Percentiles rank a stretch among this genome's conserved stretches.
phyloP scores from a whole-genome alignment of 2,329 filamentous ascomycete genomes.

The Diaporthe humulicola region DNA sequence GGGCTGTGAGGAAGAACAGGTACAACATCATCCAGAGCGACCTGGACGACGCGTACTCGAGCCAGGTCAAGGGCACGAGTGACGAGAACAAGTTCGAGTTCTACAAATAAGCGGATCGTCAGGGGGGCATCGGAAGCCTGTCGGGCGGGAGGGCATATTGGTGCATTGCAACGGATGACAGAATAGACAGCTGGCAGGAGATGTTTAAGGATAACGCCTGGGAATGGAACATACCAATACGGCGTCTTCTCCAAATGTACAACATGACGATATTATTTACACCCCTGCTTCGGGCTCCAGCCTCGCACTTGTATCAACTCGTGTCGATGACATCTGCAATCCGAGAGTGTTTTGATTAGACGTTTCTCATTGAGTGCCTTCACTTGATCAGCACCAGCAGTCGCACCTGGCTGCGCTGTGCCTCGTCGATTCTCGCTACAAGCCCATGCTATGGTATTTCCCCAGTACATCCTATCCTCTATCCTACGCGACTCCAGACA shows the following conservation, averaged over 20 bases:
- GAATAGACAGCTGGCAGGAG: conserved; percentile 1
- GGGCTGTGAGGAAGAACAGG: conserved; percentile 95
- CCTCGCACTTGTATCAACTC: neutral
- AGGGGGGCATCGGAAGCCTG: neutral
- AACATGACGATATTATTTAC: conserved; percentile 35
- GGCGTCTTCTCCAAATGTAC: conserved; percentile 37
- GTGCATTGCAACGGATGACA: conserved; percentile 21
- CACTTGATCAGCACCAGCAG: neutral
- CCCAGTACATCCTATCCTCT: neutral
- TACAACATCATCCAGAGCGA: conserved; percentile 99
- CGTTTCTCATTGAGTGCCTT: too few species aligned
- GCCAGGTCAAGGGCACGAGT: conserved; percentile 87
- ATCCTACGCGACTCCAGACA: neutral
- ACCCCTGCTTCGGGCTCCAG: neutral
- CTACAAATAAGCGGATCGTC: conserved; percentile 74
- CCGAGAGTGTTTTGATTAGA: too few species aligned
- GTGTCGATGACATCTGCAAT: neutral
- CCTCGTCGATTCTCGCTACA: neutral
- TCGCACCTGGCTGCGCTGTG: neutral
- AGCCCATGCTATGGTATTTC: neutral
- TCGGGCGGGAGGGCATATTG: neutral
- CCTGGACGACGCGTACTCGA: conserved; percentile 96
- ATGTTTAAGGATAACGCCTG: neutral
- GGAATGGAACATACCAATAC: neutral
- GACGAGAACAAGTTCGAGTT: conserved; percentile 88